Base-by-base conservation (phyloP, 2,329 filamentous ascomycete genomes). In the Stagonosporopsis tanaceti region DNA sequence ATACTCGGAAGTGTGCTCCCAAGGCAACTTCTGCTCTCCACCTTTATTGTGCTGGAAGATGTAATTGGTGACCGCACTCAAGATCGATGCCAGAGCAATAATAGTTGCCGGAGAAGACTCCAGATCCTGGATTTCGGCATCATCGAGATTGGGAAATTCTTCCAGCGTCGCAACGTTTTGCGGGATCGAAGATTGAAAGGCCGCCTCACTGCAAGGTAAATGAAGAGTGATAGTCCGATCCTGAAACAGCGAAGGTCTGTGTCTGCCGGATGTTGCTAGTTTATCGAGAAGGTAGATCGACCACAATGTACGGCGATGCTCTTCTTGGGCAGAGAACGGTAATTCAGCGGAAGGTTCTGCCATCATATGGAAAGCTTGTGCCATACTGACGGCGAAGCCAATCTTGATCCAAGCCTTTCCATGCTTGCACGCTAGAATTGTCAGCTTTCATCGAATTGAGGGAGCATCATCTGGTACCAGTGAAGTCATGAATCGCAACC, bases 211-310 rank as follows among this genome's bases (percentile, higher is more conserved):
- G 28, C 47, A 57, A 25, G 53, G 53, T 22, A 57, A 20, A 25
- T 57, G 47, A 1, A 57, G 53, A n/a, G 46, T 17, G 11, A 51
- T 50, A 2, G 47, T 57, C n/a, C 40, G 53, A 28, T 57, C 53
- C 11, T 52, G 41, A 22, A 57, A 57, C 3, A 57, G 47, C 3
- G 53, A 57, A 28, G 53, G 53, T 41, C 53, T n/a, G 17, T 57
- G 5, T 47, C 53, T 57, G 15, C 53, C 53, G 20, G 47, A 52
- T 14, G 53, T 57, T 34, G 47, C 53, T 46, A 57, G 24, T 28
- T 57, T 57, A 42, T 57, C 53, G 11, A 57, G 53, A 12, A 57
- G 40, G 14, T 52, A 57, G 3, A 57, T 57, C 20, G 53, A 57
- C 53, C 53, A 57, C 30, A 57, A 41, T 2, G 53, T 57, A 12